phyloP scores from a whole-genome alignment of 306 rosid species.

The Quillaja saponaria region DNA sequence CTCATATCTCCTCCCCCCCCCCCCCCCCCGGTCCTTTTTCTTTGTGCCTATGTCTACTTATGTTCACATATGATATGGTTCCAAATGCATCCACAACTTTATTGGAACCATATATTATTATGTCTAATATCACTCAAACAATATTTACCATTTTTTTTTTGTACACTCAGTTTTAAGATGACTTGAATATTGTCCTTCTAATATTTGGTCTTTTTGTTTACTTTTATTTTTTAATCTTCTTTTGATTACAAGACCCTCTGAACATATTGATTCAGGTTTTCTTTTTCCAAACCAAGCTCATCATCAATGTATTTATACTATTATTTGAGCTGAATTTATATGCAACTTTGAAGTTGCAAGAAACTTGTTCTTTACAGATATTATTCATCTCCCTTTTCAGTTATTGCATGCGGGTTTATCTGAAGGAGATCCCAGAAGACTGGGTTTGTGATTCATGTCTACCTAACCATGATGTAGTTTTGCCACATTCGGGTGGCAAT shows the following conservation, averaged over 20 bases:
- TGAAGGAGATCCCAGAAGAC: constrained; percentile 19
- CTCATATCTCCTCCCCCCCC: constrained; percentile 1
- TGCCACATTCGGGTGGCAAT: constrained; percentile 6
- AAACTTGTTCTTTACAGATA: constrained; percentile 26
- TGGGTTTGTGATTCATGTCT: constrained; percentile 68
- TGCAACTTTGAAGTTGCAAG: background rate
- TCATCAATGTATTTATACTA: no score
- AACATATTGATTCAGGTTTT: no score
- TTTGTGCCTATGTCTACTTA: background rate
- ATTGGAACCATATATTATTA: background rate
- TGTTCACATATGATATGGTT: background rate
- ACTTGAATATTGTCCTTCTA: background rate
- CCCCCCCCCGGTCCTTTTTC: background rate
- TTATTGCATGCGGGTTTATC: constrained; percentile 49
- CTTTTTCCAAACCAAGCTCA: no score
- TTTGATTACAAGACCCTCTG: no score
- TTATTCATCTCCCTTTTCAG: constrained; percentile 46
- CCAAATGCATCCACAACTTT: background rate
- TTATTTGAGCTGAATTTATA: constrained; percentile 12
- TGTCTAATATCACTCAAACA: background rate
- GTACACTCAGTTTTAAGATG: background rate
- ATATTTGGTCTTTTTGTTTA: background rate
- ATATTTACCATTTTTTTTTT: constrained; percentile 20
- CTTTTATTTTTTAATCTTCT: no score
- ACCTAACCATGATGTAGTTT: background rate